Conservation (phyloP, 106 monocot genomes). For the Allium sativum region DNA sequence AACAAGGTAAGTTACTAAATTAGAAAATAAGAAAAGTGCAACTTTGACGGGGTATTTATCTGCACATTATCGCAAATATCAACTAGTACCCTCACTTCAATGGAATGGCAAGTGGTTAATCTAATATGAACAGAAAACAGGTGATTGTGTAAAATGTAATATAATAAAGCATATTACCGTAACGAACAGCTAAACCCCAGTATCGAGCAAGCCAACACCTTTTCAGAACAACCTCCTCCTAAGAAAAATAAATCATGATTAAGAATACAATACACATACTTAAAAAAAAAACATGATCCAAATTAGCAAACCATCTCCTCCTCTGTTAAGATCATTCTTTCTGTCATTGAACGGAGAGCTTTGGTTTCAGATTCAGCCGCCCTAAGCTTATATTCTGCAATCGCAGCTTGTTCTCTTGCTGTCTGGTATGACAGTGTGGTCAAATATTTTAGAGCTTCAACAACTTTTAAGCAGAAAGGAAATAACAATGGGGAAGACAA, state of each 20-base stretch:
- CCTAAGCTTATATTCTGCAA: constrained; percentile 31
- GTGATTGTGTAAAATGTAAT: background rate
- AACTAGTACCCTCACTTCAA: background rate
- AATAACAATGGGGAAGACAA: background rate
- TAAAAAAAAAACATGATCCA: no score
- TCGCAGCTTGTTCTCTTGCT: constrained; percentile 41
- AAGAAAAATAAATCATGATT: background rate
- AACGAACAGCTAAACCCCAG: constrained; percentile 64
- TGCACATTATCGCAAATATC: background rate
- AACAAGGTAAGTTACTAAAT: background rate
- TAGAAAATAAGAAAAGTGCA: background rate
- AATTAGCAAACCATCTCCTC: constrained; percentile 56
- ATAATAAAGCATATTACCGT: constrained; percentile 33
- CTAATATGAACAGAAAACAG: background rate
- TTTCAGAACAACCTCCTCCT: constrained; percentile 87
- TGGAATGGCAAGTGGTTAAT: background rate
- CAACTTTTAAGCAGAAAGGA: background rate
- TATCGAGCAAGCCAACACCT: constrained; percentile 88
- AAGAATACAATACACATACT: no score
- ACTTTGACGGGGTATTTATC: background rate
- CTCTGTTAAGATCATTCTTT: constrained; percentile 71
- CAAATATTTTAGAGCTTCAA: background rate
- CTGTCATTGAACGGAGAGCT: constrained; percentile 61
- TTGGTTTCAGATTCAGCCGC: constrained; percentile 59
- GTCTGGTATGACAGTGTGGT: constrained; percentile 16